Base-by-base conservation (phyloP, 2,329 filamentous ascomycete genomes). In the Penicillium crustosum region DNA sequence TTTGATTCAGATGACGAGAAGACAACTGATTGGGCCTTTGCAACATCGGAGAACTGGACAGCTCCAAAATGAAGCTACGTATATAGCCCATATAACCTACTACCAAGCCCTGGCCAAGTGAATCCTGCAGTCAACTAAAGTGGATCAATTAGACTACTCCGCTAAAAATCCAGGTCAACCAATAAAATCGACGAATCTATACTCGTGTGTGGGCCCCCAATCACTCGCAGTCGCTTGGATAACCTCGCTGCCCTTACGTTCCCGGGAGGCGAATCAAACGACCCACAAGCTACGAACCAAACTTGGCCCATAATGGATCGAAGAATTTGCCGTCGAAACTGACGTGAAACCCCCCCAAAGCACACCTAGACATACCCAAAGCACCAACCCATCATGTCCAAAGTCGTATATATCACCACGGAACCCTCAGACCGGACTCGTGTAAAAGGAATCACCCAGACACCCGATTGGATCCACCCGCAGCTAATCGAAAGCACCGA, bases 401-500 rank as follows among this genome's bases (percentile, higher is more conserved):
- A 64, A 41, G 39, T 65, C 36, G 60, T 66, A 61, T 61, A 60
- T 53, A 57, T 63, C 48, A 63, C 60, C 7, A 51, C 60, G 15
- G 60, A 66, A 51, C 27, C 55, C 17, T 39, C 53, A 25, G 45
- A 52, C 21, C 55, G 31, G 44, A 56, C 43, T 36, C 44, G 19
- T 21, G 49, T 64, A 65, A 48, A 62, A n/a, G 44, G 35, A 43
- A 56, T 50, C 50, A 25, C 21, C 29, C 51, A 58, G 10, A 60
- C 51, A 17, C 57, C 61, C 21, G 25, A 57, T 54, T 71, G 67
- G 69, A 64, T 71, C 61, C 70, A 73, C 57, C 63, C 69, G 4
- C 59, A 70, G 49, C 51, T 73, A 53, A 60, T 63, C 8, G 61
- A 72, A 39, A 68, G 61, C 58, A 49, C 55, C 21, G 63, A 71